Evolutionary conservation across 2,329 filamentous ascomycete genomes (phyloP), one percentile per base, ranked within the genome.

Genomic region (Teratosphaeria pseudoeucalypti): DNA sequence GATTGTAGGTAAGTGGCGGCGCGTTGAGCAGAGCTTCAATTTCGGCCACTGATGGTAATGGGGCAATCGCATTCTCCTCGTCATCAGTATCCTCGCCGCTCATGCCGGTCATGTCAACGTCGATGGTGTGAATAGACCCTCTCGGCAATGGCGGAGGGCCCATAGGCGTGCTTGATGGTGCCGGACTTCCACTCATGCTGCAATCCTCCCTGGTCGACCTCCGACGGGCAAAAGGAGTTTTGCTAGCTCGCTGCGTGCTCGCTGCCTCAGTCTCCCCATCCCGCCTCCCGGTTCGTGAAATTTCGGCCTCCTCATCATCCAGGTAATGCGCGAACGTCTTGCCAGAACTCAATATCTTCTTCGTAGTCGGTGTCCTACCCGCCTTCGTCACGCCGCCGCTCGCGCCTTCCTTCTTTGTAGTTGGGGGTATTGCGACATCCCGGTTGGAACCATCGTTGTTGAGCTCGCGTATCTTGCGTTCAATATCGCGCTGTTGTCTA

Each of bases 241-340:
- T 74, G 59, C 68, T 71, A 12, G 71, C 64, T 60, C 71, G 56
- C 49, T 70, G 68, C 37, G 61, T 60, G 16, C 61, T 60, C 14
- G 58, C 60, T 6, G 63, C 61, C 27, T 69, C 69, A 5, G 58
- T 56, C 3, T 71, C 70, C 12, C 64, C 66, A 56, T 70, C 66
- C 57, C 70, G 62, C 56, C 67, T 62, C 6, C 69, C 70, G 29
- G 70, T 72, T 54, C 69, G 57, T 19, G 77, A 66, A 60, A 74
- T 66, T 66, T 84, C 76, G 9, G 89, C 89, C 66, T 88, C 81
- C 72, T 87, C 90, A 72, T 94, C 89, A 66, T 89, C 87, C 54
- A 92, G 80, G 72, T 92, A 86, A 75, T 94, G 91, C 63, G 85
- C 84, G 72, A 92, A 92, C 2, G 88, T 90, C 76, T 92, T 90